Percentiles rank a stretch among this genome's conserved stretches.
Evolutionary conservation across 2,329 filamentous ascomycete species (phyloP).

Genomic region (Verticillium albo-atrum): DNA sequence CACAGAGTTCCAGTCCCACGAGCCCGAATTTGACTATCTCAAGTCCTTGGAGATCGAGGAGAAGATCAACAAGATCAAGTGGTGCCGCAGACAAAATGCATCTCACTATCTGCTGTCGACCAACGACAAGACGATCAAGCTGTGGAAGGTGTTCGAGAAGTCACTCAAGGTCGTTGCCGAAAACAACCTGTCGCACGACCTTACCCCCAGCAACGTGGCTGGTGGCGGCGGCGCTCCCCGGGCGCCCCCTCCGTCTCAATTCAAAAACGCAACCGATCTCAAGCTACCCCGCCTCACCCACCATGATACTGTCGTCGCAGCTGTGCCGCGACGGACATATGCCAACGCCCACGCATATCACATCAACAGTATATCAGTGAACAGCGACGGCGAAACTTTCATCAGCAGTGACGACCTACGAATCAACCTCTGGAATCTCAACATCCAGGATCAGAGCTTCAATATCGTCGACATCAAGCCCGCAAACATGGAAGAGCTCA

Average conservation of each 20-base stretch:
- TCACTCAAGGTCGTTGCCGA: constrained; percentile 98
- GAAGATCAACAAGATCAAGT: constrained; percentile 99
- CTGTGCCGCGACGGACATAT: constrained; percentile 92
- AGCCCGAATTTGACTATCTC: constrained; percentile 98
- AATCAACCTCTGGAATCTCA: constrained; percentile 98
- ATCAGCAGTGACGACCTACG: constrained; percentile 97
- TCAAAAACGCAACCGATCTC: constrained; percentile 76
- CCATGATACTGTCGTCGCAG: constrained; percentile 96
- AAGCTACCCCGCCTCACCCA: constrained; percentile 95
- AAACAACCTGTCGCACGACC: constrained; percentile 94
- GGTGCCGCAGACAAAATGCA: constrained; percentile 96
- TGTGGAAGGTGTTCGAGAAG: constrained; percentile 99
- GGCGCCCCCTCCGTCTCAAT: constrained; percentile 65
- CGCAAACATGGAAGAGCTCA: constrained; percentile 99
- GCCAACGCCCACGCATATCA: constrained; percentile 98
- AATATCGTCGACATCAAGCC: constrained; percentile 99
- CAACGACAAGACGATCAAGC: constrained; percentile 99
- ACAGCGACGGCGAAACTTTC: constrained; percentile 98
- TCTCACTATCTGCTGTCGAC: constrained; percentile 97
- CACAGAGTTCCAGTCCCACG: constrained; percentile 98
- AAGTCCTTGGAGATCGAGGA: constrained; percentile 99
- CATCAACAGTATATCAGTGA: constrained; percentile 99
- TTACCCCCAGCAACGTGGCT: constrained; percentile 70
- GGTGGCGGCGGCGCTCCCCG: constrained; percentile 76
- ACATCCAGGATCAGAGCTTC: constrained; percentile 99